Base-by-base conservation (phyloP, 495 filamentous ascomycete genomes). In the Daldinia grandis region DNA sequence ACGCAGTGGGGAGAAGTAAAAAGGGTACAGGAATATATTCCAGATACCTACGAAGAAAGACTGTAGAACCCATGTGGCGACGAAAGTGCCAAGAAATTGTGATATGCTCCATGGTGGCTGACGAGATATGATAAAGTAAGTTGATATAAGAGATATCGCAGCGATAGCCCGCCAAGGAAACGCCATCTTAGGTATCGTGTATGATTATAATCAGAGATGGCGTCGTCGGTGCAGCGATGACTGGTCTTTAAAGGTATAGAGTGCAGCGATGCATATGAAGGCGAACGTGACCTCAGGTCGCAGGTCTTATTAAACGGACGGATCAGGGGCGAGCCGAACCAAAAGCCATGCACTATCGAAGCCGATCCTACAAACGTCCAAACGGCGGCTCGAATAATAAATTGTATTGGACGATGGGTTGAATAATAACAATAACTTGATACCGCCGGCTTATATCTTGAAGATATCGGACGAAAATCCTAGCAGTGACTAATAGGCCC, bases 1-100 rank as follows among this genome's bases (percentile, higher is more conserved):
- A 0, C 87, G 83, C 35, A 92, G 68, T 0, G 94, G 93, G n/a
- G 87, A 93, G 64, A 96, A 81, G 71, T 89, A 83, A 47, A 86
- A 83, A 3, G 93, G 94, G 73, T 90, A 96, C 40, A 94, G 72
- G 1, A 93, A 53, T 1, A 88, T 69, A 3, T 70, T 78, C 78
- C 85, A 94, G 21, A 86, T 44, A 2, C 59, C 58, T 55, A 66
- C 81, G 0, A 58, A 14, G 6, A 80, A 65, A 17, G 69, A 53
- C 61, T 81, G 78, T 9, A 76, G 8, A 3, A 42, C 7, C 74
- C 69, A 81, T 17, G 68, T 25, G 9, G 66, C 53, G 3, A 69
- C 15, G 27, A 78, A 80, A 40, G 58, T 58, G 56, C 58, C n/a
- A 12, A 78, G 0, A 1, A 80, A 74, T 5, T 65, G 27, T 10